Conservation (phyloP, 2,329 filamentous ascomycete species). For the Epichloe coenophiala region DNA sequence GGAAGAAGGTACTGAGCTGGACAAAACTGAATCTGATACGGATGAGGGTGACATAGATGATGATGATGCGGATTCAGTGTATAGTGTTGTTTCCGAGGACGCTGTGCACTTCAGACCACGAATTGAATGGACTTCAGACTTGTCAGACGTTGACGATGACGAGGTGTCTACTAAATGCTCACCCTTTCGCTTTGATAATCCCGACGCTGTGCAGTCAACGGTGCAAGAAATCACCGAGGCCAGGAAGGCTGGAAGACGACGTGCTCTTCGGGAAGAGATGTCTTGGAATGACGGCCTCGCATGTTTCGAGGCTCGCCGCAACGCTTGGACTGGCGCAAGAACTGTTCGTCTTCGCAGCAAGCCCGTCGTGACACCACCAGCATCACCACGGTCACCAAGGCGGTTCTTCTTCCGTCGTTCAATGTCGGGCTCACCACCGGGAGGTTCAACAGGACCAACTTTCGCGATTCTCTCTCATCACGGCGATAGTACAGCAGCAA, state of each 20-base stretch:
- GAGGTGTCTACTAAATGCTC: constrained; percentile 26
- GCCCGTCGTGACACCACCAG: constrained; percentile 24
- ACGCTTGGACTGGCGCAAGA: constrained; percentile 75
- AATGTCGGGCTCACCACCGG: constrained; percentile 26
- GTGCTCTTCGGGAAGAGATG: constrained; percentile 48
- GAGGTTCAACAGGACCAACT: constrained; percentile 13
- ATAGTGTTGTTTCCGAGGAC: constrained; percentile 45
- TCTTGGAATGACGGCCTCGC: constrained; percentile 69
- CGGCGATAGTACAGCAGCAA: constrained; percentile 21
- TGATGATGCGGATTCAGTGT: constrained; percentile 35
- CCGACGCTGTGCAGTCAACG: constrained; percentile 30
- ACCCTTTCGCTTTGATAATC: constrained; percentile 37
- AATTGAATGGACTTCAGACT: constrained; percentile 43
- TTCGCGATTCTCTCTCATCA: constrained; percentile 11
- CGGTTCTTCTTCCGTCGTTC: constrained; percentile 38
- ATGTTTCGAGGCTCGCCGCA: constrained; percentile 63
- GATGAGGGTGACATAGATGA: constrained; percentile 20
- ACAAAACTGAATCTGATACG: constrained; percentile 6
- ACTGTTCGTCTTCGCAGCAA: constrained; percentile 40
- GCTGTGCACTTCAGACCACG: constrained; percentile 34
- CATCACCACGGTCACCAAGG: constrained; percentile 32
- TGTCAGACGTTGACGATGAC: constrained; percentile 38
- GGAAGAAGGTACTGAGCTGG: constrained; percentile 30
- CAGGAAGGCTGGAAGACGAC: constrained; percentile 42
- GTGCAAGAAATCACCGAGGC: constrained; percentile 30